phyloP scores from a whole-genome alignment of 2,329 filamentous ascomycete genomes.

The Sordariomycetes sp. region DNA sequence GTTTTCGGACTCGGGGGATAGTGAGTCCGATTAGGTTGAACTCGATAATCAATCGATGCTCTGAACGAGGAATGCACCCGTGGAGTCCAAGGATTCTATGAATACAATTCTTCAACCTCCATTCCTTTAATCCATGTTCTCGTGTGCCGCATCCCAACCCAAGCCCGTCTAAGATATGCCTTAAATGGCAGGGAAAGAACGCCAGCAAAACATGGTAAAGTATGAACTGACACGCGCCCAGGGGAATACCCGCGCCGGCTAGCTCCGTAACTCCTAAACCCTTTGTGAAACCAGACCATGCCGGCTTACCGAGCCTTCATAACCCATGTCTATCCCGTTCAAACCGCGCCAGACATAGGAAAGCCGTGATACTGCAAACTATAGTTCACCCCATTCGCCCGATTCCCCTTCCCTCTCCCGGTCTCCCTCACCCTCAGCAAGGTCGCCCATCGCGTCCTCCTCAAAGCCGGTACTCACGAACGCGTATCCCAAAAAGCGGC shows the following conservation, averaged over 20 bases:
- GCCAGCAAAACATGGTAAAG: neutral
- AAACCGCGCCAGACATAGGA: too few species aligned
- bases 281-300: neutral
- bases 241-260: too few species aligned
- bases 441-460: constrained; percentile 18
- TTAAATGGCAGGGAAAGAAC: neutral
- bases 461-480: constrained; percentile 65
- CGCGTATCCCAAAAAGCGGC: constrained; percentile 65
- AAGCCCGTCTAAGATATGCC: too few species aligned
- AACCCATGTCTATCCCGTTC: too few species aligned
- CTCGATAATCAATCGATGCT: neutral
- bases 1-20: constrained; percentile 34
- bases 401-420: neutral
- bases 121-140: too few species aligned
- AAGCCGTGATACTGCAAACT: too few species aligned
- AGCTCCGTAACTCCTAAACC: neutral
- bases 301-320: too few species aligned
- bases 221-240: neutral
- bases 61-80: too few species aligned
- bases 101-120: too few species aligned
- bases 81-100: too few species aligned
- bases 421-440: neutral
- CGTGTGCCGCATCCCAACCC: too few species aligned
- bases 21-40: constrained; percentile 21
- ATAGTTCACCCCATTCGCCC: neutral